Evolutionary conservation across 202 grass and related monocot species (phyloP).

Genomic region (Thinopyrum obtusiflorum): DNA sequence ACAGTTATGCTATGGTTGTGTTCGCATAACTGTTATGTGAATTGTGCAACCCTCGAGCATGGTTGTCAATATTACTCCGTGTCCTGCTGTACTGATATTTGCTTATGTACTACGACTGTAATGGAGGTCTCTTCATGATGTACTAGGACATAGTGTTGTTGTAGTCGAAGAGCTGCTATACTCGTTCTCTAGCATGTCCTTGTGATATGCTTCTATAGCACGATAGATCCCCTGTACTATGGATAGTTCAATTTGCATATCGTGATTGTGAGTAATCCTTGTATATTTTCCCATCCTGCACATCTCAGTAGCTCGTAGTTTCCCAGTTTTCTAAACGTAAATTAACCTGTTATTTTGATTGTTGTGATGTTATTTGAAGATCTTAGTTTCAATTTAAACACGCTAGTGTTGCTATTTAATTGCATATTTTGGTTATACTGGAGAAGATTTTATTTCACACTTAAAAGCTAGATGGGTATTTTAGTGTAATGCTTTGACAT

Average conservation of each 20-base stretch:
- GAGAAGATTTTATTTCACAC: not conserved
- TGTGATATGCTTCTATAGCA: not conserved
- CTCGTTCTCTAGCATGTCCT: not conserved
- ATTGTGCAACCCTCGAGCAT: not conserved
- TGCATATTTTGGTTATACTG: not conserved
- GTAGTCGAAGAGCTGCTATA: not conserved
- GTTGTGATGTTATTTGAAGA: not conserved
- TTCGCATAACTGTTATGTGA: not conserved
- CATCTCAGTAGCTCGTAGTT: not conserved
- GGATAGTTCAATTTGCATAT: not conserved
- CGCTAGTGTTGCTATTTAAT: not conserved
- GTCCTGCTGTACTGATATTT: not conserved
- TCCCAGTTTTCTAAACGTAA: slow-evolving; percentile 12
- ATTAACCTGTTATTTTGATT: not conserved
- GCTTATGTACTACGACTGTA: not conserved
- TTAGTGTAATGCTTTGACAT: slow-evolving; percentile 13
- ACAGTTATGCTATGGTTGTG: not conserved
- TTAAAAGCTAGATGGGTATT: not conserved
- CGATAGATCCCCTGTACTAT: not conserved
- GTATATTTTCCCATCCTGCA: not conserved
- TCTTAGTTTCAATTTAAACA: not conserved
- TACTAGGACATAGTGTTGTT: not conserved
- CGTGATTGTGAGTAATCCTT: not conserved
- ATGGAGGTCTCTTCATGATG: not conserved
- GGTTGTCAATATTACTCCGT: not conserved